phyloP scores from a whole-genome alignment of 176 grass and related monocot genomes.

The Zea luxurians region DNA sequence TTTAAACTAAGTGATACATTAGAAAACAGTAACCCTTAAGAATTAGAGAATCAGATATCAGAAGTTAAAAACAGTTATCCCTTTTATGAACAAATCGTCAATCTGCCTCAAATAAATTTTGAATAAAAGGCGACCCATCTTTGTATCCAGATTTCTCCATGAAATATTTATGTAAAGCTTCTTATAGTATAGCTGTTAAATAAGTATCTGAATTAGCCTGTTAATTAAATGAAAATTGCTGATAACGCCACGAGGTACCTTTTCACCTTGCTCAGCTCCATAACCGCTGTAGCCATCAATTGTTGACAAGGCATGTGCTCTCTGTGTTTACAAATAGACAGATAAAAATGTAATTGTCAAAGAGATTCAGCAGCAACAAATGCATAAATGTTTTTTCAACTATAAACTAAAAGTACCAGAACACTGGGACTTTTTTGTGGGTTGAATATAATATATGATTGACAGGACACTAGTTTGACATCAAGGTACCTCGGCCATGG shows the following conservation, averaged over 20 bases:
- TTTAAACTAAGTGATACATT: conserved; percentile 3
- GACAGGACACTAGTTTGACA: not conserved
- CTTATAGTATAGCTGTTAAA: not conserved
- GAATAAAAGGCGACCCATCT: not conserved
- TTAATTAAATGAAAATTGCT: conserved; percentile 10
- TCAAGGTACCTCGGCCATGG: conserved; percentile 72
- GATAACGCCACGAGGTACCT: conserved; percentile 48
- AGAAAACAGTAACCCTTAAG: conserved; percentile 1
- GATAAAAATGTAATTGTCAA: conserved; percentile 8
- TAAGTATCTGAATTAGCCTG: not conserved
- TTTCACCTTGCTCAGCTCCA: conserved; percentile 99
- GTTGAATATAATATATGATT: not conserved
- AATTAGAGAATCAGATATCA: not conserved
- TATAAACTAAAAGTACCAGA: not conserved
- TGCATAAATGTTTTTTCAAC: not conserved
- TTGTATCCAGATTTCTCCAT: not conserved
- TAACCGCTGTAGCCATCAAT: conserved; percentile 93
- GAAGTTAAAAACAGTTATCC: not conserved
- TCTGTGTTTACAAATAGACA: conserved; percentile 44
- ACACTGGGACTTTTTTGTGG: not conserved
- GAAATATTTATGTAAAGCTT: conserved; percentile 4
- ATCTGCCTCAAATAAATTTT: conserved; percentile 7
- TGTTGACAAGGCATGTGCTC: conserved; percentile 71
- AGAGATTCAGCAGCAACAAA: not conserved
- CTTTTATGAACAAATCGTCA: not conserved